A percentile compares a stretch with the other conserved stretches of the same genome.
phyloP scores from a whole-genome alignment of 768 basidiomycete species.

The Melanogaster broomeanus region DNA sequence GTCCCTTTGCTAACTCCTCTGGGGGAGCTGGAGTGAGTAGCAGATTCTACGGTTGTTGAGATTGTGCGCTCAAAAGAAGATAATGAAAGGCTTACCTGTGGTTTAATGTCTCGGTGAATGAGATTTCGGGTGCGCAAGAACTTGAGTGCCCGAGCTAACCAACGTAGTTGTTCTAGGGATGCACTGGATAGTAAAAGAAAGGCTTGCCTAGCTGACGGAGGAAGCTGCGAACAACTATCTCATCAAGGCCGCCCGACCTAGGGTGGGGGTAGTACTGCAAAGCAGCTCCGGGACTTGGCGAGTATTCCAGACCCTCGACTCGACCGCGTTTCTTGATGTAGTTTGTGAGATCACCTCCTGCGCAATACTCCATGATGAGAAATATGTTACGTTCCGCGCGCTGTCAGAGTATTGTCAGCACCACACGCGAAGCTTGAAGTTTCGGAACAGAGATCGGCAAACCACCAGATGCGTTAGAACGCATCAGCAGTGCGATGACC shows the following conservation, averaged over 20 bases:
- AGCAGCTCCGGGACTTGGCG: slow-evolving; percentile 66
- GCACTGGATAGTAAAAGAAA: not conserved
- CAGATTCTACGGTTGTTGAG: slow-evolving; percentile 64
- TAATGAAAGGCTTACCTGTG: slow-evolving; percentile 54
- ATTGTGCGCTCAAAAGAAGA: not conserved
- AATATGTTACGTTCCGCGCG: slow-evolving; percentile 81
- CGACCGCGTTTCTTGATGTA: slow-evolving; percentile 98
- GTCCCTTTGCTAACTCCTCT: slow-evolving; percentile 81
- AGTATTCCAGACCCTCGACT: slow-evolving; percentile 85
- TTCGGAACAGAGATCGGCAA: not conserved
- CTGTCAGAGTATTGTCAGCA: slow-evolving; percentile 36
- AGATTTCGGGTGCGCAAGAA: slow-evolving; percentile 87
- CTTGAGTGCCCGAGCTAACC: slow-evolving; percentile 84
- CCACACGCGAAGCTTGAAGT: not conserved
- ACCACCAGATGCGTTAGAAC: not conserved
- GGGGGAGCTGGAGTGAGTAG: slow-evolving; percentile 81
- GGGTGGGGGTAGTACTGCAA: slow-evolving; percentile 92
- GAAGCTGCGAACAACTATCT: slow-evolving; percentile 89
- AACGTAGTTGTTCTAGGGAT: not conserved
- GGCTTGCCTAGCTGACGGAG: slow-evolving; percentile 81
- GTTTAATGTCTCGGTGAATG: slow-evolving; percentile 97
- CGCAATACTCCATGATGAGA: slow-evolving; percentile 97
- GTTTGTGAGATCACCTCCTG: slow-evolving; percentile 92
- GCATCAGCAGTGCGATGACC: not conserved
- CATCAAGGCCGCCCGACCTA: slow-evolving; percentile 84